Evolutionary conservation across 2,329 filamentous ascomycete genomes (phyloP).

Genomic region (Ophiostoma angusticollis): DNA sequence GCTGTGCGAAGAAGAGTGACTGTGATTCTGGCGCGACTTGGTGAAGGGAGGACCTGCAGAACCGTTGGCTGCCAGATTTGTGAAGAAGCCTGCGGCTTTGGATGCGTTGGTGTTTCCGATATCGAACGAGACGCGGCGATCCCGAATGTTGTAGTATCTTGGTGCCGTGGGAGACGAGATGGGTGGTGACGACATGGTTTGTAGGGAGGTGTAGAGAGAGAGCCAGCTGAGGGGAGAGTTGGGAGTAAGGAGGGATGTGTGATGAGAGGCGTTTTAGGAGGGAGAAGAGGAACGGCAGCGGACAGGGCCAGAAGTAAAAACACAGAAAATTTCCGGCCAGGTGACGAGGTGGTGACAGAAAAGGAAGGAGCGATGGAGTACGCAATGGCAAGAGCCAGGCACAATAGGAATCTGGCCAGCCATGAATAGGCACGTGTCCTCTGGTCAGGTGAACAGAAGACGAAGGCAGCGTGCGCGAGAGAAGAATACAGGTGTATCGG

Average conservation of each 20-base stretch:
- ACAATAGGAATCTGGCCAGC: no score
- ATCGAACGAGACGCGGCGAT: conserved; percentile 11
- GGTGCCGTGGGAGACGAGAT: neutral
- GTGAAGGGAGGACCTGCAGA: neutral
- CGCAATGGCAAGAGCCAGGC: no score
- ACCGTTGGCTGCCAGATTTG: conserved; percentile 1
- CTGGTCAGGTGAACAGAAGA: no score
- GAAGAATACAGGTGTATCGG: no score
- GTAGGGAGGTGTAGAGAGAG: neutral
- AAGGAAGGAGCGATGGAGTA: no score
- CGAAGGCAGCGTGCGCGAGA: no score
- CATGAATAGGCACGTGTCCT: no score
- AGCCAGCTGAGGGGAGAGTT: neutral
- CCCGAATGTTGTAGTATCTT: neutral
- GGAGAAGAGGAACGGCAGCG: neutral
- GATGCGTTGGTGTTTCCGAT: neutral
- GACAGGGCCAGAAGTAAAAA: neutral
- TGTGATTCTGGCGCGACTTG: neutral
- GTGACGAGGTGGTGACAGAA: no score
- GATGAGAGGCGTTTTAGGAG: neutral
- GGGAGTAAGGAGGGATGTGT: neutral
- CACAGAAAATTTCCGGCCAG: neutral
- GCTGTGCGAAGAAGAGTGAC: neutral
- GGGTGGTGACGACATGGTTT: conserved; percentile 9
- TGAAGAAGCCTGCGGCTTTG: conserved; percentile 3